These are phyloP conservation scores for Cercospora brassicicola DNA, from an alignment of 2,329 filamentous ascomycete species.

Conservation along the genomic window DNA sequence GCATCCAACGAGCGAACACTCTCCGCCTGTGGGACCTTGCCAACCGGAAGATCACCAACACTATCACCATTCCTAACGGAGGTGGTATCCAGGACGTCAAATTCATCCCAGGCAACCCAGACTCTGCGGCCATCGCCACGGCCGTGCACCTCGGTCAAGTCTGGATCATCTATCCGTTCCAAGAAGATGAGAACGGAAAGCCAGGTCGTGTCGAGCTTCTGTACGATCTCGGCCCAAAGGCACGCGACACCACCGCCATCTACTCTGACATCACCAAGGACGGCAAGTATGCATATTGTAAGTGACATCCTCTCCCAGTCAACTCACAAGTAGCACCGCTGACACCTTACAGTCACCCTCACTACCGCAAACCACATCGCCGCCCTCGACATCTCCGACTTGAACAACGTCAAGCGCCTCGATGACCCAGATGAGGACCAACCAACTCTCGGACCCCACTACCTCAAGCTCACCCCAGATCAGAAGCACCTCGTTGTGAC, in stretches of 20 bases:
- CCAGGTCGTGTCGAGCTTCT: not conserved
- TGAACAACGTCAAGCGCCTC: conserved; percentile 61
- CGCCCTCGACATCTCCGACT: conserved; percentile 35
- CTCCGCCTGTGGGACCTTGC: not conserved
- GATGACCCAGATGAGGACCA: conserved; percentile 61
- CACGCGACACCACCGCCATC: not conserved
- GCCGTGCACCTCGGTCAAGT: not conserved
- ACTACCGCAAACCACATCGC: not conserved
- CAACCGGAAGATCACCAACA: not conserved
- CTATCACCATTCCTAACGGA: not conserved
- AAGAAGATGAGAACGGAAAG: not conserved
- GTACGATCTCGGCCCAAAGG: not conserved
- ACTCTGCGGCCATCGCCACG: not conserved
- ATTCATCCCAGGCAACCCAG: not conserved
- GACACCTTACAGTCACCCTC: not conserved
- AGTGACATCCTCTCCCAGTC: not conserved
- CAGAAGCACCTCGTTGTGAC: conserved; percentile 65
- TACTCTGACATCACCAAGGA: not conserved
- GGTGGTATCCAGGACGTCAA: not conserved
- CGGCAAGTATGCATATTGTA: not conserved
- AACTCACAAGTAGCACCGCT: not conserved
- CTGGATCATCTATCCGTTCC: not conserved
- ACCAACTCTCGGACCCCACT: conserved; percentile 62
- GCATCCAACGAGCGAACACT: not conserved
- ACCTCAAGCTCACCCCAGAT: conserved; percentile 64